Evolutionary conservation across 2,329 filamentous ascomycete species (phyloP), one percentile per base, ranked within the genome.

Genomic region (Colletotrichum sp.): DNA sequence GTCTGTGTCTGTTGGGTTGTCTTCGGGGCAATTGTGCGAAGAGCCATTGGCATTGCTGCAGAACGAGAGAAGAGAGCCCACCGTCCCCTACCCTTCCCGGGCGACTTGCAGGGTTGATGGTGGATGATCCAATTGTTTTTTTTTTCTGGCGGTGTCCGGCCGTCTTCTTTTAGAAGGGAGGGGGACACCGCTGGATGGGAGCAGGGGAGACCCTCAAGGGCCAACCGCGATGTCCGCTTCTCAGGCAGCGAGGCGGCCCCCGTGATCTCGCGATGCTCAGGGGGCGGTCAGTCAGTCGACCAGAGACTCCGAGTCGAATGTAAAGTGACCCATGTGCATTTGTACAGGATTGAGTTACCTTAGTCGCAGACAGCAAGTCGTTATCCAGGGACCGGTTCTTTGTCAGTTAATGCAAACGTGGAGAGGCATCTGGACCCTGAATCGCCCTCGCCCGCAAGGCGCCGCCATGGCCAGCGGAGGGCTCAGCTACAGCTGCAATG

Each of bases 391-490:
- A 57, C 24, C 16, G 30, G 43, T 72, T 68, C 63, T 43, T 39
- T 68, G 52, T 59, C 34, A 16, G 52, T 52, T 63, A 68, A 64
- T 75, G 69, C 69, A 73, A 60, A 63, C 39, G 57, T 63, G 30
- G 24, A 68, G 39, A 48, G 69, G 43, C 30, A 59, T 57, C n/a
- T 64, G 69, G 69, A 59, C 69, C 73, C 73, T 72, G 73, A 72
- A 68, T 68, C 13, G 67, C 48, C 55, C 16, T 24, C 43, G 32
- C 59, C 71, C 59, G 59, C 34, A 34, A 26, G 14, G 28, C 24
- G 59, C 26, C 16, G 68, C 32, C 32, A 18, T 26, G 48, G 28
- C 7, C 12, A 48, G 57, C 21, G n/a, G 18, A 34, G 36, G 7
- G 39, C 9, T 63, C 61, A 63, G 24, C 63, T 32, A 57, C 18